phyloP scores from a whole-genome alignment of 2,329 filamentous ascomycete species.

The Hymenoscyphus fructigenus region DNA sequence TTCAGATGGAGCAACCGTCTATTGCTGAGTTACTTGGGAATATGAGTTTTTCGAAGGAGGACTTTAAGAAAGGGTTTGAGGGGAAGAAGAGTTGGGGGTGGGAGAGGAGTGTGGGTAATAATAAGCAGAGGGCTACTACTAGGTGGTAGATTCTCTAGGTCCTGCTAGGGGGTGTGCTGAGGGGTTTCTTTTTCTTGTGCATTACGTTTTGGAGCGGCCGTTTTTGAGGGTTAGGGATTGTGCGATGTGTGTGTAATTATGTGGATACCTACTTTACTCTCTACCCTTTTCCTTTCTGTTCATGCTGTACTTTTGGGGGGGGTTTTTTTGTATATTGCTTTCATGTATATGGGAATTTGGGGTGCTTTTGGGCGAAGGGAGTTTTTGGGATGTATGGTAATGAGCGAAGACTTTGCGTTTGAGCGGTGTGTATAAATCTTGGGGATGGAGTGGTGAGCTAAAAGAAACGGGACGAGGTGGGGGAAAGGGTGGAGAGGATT shows the following conservation, averaged over 20 bases:
- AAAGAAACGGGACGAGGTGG: not conserved
- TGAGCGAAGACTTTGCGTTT: not conserved
- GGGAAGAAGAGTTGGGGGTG: slow-evolving; percentile 27
- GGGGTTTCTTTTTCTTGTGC: not conserved
- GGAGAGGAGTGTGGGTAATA: slow-evolving; percentile 5
- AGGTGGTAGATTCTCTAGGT: too few species aligned
- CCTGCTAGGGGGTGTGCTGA: too few species aligned
- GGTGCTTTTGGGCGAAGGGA: not conserved
- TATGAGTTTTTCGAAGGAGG: slow-evolving; percentile 11
- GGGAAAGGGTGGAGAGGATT: not conserved
- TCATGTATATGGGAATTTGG: too few species aligned
- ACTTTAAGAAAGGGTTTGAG: slow-evolving; percentile 19
- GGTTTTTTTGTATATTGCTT: not conserved
- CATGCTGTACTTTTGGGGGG: not conserved
- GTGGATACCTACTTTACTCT: not conserved
- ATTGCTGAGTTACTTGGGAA: slow-evolving; percentile 25
- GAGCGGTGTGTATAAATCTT: not conserved
- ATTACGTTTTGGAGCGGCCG: not conserved
- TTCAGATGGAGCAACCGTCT: slow-evolving; percentile 22
- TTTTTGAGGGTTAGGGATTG: not conserved
- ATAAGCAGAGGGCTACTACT: not conserved
- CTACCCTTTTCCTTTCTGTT: not conserved
- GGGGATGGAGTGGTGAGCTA: not conserved
- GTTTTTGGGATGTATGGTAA: not conserved
- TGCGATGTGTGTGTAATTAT: not conserved